Percentiles rank a stretch among this genome's conserved stretches.
Conservation (phyloP, 345 rosid genomes). For the Syzygium grande region DNA sequence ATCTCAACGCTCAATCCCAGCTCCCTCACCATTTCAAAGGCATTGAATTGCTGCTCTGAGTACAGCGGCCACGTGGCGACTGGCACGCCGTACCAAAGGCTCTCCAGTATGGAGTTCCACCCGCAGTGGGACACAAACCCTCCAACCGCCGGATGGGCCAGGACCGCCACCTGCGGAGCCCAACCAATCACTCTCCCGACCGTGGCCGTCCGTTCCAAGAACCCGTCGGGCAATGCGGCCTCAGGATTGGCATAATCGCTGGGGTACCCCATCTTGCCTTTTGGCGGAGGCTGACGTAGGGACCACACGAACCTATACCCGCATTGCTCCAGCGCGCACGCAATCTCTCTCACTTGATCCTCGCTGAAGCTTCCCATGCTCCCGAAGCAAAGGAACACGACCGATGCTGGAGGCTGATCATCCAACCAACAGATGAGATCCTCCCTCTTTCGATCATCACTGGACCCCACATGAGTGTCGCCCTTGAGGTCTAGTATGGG, state of each 20-base stretch:
- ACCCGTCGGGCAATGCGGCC: constrained; percentile 40
- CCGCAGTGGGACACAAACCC: constrained; percentile 64
- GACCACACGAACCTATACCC: constrained; percentile 30
- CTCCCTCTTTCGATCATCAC: constrained; percentile 1
- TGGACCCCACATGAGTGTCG: background rate
- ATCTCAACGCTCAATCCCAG: constrained; percentile 24
- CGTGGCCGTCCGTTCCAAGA: constrained; percentile 23
- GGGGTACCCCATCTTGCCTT: constrained; percentile 5
- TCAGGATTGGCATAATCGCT: constrained; percentile 8
- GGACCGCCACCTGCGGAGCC: constrained; percentile 35
- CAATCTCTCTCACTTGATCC: constrained; percentile 26
- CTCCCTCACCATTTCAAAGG: constrained; percentile 35
- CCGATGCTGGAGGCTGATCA: constrained; percentile 39
- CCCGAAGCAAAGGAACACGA: constrained; percentile 66
- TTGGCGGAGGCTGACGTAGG: constrained; percentile 9
- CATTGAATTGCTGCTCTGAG: constrained; percentile 48
- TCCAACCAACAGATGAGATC: constrained; percentile 42
- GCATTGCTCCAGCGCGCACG: background rate
- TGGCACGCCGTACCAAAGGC: constrained; percentile 50
- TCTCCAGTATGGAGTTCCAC: constrained; percentile 52
- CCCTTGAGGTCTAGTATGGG: constrained; percentile 32
- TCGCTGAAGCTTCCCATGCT: constrained; percentile 46
- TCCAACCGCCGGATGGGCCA: constrained; percentile 20
- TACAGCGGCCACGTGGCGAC: constrained; percentile 44
- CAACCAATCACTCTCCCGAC: constrained; percentile 41